Evolutionary conservation across 352 stramenopile species (phyloP).

Genomic region (Pythium diclinum): DNA sequence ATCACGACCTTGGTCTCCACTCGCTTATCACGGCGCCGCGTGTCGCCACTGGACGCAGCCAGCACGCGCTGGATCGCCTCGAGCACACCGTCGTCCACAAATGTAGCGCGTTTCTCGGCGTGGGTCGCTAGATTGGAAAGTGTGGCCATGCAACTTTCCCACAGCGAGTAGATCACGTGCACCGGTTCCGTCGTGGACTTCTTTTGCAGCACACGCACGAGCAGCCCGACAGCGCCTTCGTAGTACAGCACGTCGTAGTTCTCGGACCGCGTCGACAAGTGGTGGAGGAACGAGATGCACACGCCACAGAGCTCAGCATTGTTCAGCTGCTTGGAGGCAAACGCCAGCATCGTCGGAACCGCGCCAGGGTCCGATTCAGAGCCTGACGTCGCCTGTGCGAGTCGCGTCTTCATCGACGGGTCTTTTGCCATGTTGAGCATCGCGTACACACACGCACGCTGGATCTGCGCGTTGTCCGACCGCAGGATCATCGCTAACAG

Average conservation of each 20-base stretch:
- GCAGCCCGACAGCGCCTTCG: constrained; percentile 54
- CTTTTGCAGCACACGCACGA: constrained; percentile 57
- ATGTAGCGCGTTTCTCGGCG: constrained; percentile 29
- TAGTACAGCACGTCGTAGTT: constrained; percentile 67
- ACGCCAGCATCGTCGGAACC: constrained; percentile 62
- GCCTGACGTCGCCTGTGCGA: constrained; percentile 35
- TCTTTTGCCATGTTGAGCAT: constrained; percentile 74
- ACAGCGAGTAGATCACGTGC: constrained; percentile 51
- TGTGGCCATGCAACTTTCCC: constrained; percentile 46
- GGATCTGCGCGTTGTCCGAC: constrained; percentile 53
- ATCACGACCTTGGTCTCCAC: constrained; percentile 49
- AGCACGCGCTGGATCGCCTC: constrained; percentile 68
- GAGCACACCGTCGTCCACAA: constrained; percentile 61
- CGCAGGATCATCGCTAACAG: constrained; percentile 56
- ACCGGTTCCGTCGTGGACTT: constrained; percentile 33
- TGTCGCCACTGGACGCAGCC: constrained; percentile 34
- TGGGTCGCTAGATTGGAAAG: constrained; percentile 60
- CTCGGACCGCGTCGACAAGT: constrained; percentile 59
- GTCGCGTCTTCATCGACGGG: constrained; percentile 61
- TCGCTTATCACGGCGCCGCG: constrained; percentile 35
- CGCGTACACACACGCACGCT: constrained; percentile 75
- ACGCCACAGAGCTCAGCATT: constrained; percentile 64
- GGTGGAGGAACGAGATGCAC: constrained; percentile 66
- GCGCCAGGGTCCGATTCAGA: constrained; percentile 32
- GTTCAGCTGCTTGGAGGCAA: constrained; percentile 52